Conservation (phyloP, 169 alveolate genomes). For the Hepatocystis sp. region DNA sequence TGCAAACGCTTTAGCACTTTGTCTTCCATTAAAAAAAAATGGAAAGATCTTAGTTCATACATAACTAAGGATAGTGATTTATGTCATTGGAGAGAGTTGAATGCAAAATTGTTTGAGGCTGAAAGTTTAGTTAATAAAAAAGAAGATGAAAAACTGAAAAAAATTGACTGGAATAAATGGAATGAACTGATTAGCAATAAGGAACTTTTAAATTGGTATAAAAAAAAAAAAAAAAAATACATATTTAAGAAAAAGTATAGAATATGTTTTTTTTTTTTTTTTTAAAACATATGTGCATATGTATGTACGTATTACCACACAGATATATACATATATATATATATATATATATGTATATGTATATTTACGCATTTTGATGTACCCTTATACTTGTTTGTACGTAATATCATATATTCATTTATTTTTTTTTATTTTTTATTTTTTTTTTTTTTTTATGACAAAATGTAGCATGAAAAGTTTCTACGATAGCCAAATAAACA, state of each 20-base stretch:
- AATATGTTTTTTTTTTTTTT: no score
- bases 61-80: conserved; percentile 60
- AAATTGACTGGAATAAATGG: conserved; percentile 79
- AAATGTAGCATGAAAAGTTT: conserved; percentile 75
- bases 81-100: conserved; percentile 52
- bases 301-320: no score
- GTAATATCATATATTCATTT: no score
- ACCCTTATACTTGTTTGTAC: no score
- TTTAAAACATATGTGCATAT: no score
- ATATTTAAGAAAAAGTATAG: no score
- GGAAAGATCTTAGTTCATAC: conserved; percentile 55
- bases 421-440: background rate
- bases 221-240: conserved; percentile 1
- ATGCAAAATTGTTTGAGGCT: conserved; percentile 40
- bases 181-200: conserved; percentile 71
- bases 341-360: conserved; percentile 1
- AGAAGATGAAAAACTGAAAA: conserved; percentile 7
- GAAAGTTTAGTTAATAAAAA: conserved; percentile 39
- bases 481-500: conserved; percentile 76
- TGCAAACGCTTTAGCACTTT: conserved; percentile 29
- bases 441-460: conserved; percentile 6
- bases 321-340: no score
- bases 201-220: conserved; percentile 75
- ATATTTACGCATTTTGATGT: background rate
- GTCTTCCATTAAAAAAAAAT: conserved; percentile 41